Evolutionary conservation across 306 rosid species (phyloP), one percentile per base, ranked within the genome.

Genomic region (Acacia confusa): DNA sequence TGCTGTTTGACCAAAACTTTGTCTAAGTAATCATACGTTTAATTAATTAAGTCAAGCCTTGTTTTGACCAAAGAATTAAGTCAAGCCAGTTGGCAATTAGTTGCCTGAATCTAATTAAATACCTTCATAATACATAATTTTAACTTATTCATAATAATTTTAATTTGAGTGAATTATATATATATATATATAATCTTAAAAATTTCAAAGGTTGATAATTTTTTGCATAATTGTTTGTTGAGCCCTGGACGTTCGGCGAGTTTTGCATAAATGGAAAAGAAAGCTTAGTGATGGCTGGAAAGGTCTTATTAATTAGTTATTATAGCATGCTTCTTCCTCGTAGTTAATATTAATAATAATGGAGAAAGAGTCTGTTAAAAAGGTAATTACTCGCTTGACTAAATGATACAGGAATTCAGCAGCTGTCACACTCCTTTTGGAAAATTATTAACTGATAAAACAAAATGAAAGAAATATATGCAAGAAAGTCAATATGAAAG

Each of bases 351-450:
- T 36, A 36, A 6, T 9, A 61, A 70, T 34, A 50, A 50, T n/a
- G 61, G 27, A 10, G 66, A 10, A 72, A 25, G 17, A 25, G 20
- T 79, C 7, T 16, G 47, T 30, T 68, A 72, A 75, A 76, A 19
- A 55, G 17, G 72, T 79, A 27, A 72, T 79, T 82, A 66, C 76
- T 75, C 70, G 41, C 9, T 53, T 53, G 10, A 55, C 38, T 71
- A n/a, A 65, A 2, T 47, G n/a, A 65, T 36, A 4, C 40, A 55
- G 53, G 41, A 40, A 65, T 65, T 72, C 80, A 38, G 58, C 60
- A 66, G 78, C 77, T 6, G 40, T 0, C 40, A 36, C 82, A 48
- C 73, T 38, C 70, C 78, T 79, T 73, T 82, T 61, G 69, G 13
- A 58, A 40, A 41, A 24, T 9, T 52, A 2, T 55, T 63, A 30